Percentiles rank a stretch among this genome's conserved stretches.
Conservation (phyloP, 2,329 filamentous ascomycete species). For the Colletotrichum melonis region DNA sequence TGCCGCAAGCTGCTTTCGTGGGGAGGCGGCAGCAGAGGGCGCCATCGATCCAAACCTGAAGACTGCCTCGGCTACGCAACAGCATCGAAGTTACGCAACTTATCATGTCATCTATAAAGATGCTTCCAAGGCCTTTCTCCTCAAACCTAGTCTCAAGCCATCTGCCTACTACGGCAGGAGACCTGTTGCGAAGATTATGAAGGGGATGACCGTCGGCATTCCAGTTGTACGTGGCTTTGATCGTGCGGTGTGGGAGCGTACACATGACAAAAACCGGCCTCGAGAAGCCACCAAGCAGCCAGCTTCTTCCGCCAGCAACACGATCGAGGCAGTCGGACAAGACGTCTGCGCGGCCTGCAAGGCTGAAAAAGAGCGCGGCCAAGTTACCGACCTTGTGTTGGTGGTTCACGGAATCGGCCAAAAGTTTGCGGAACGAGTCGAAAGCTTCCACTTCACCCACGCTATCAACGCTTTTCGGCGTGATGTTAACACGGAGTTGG, state of each 20-base stretch:
- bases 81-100: slow-evolving; percentile 71
- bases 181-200: slow-evolving; percentile 86
- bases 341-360: slow-evolving; percentile 68
- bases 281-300: slow-evolving; percentile 43
- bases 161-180: slow-evolving; percentile 86
- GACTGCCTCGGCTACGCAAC: slow-evolving; percentile 52
- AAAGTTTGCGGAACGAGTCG: slow-evolving; percentile 92
- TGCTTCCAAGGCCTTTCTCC: slow-evolving; percentile 79
- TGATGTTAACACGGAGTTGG: slow-evolving; percentile 86
- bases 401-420: slow-evolving; percentile 97
- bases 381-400: slow-evolving; percentile 87
- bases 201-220: slow-evolving; percentile 84
- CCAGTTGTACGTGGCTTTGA: slow-evolving; percentile 93
- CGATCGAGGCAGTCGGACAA: slow-evolving; percentile 32
- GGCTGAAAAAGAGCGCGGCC: slow-evolving; percentile 71
- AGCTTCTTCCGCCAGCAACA: slow-evolving; percentile 30
- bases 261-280: slow-evolving; percentile 65
- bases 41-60: slow-evolving; percentile 49
- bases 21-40: slow-evolving; percentile 69
- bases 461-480: slow-evolving; percentile 91
- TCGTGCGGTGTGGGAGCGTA: slow-evolving; percentile 77
- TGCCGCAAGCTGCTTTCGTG: slow-evolving; percentile 68
- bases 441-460: slow-evolving; percentile 97
- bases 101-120: slow-evolving; percentile 92
- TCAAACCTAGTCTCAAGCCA: slow-evolving; percentile 87